A percentile compares a stretch with the other conserved stretches of the same genome.
Conservation (phyloP, 1,284 basidiomycete species). For the Phaffia rhodozyma region DNA sequence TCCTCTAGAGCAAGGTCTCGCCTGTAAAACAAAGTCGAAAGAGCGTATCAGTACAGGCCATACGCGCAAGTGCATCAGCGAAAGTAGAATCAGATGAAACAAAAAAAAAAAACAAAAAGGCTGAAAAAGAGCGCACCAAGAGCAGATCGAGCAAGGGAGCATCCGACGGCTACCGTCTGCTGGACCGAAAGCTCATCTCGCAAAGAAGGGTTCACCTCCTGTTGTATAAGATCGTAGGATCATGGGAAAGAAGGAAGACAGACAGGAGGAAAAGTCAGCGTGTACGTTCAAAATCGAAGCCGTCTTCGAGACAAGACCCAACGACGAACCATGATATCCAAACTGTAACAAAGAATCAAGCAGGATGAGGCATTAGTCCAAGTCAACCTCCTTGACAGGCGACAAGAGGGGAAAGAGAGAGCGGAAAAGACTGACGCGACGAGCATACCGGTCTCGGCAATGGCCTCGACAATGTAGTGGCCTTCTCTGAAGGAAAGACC, state of each 20-base stretch:
- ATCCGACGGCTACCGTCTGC: constrained; percentile 87
- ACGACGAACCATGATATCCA: constrained; percentile 72
- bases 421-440: constrained; percentile 43
- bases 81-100: too few relatives aligned
- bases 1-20: too few relatives aligned
- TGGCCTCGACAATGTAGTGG: constrained; percentile 89
- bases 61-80: too few relatives aligned
- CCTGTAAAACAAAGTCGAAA: too few relatives aligned
- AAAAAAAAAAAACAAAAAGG: too few relatives aligned
- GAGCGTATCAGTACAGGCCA: too few relatives aligned
- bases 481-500: constrained; percentile 96
- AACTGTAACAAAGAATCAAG: constrained; percentile 16
- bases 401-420: not conserved
- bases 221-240: constrained; percentile 7
- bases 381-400: not conserved
- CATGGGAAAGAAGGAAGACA: constrained; percentile 12
- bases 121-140: constrained; percentile 50
- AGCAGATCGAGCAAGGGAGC: constrained; percentile 79
- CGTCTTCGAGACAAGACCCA: not conserved
- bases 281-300: not conserved
- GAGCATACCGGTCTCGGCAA: constrained; percentile 84
- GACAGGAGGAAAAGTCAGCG: constrained; percentile 13
- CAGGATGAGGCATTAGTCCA: not conserved
- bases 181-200: constrained; percentile 55
- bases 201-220: constrained; percentile 95